Percentiles rank a stretch among this genome's conserved stretches.
Evolutionary conservation across 202 grass and related monocot genomes (phyloP).

Genomic region (Schoenoplectus tabernaemontani): DNA sequence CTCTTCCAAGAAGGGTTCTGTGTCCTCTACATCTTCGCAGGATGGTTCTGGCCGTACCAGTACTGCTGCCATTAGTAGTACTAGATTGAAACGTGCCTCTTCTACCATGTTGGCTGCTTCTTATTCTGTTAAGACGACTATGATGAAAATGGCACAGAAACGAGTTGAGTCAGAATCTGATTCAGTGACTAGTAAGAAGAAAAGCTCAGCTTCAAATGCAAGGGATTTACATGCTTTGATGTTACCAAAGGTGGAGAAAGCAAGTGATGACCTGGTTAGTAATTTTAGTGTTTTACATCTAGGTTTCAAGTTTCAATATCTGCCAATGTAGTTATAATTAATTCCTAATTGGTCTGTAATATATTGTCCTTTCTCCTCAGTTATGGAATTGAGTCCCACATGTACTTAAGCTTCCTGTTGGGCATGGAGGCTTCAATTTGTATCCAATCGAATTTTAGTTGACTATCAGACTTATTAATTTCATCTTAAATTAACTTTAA

Average conservation of each 20-base stretch:
- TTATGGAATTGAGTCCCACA: not conserved
- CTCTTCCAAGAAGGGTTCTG: slow-evolving; percentile 11
- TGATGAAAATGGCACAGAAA: slow-evolving; percentile 33
- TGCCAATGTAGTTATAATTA: not conserved
- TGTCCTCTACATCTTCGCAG: slow-evolving; percentile 36
- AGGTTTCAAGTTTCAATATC: slow-evolving; percentile 10
- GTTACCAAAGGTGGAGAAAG: slow-evolving; percentile 89
- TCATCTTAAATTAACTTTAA: not conserved
- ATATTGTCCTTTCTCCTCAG: not conserved
- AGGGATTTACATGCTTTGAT: slow-evolving; percentile 75
- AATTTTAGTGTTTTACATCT: not conserved
- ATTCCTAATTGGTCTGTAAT: not conserved
- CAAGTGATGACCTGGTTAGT: slow-evolving; percentile 82
- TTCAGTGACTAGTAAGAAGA: slow-evolving; percentile 49
- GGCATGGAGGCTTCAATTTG: not conserved
- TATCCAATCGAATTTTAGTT: not conserved
- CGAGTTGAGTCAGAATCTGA: slow-evolving; percentile 33
- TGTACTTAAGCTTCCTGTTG: not conserved
- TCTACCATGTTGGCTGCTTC: slow-evolving; percentile 13
- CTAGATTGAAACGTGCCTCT: slow-evolving; percentile 38
- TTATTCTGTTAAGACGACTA: slow-evolving; percentile 31
- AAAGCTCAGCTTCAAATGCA: slow-evolving; percentile 42
- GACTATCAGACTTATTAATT: not conserved
- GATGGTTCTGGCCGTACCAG: slow-evolving; percentile 44
- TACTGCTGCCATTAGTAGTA: slow-evolving; percentile 28